These are phyloP conservation scores for Scutellaria baicalensis DNA, from an alignment of 257 asterid species.

Conservation along the genomic window DNA sequence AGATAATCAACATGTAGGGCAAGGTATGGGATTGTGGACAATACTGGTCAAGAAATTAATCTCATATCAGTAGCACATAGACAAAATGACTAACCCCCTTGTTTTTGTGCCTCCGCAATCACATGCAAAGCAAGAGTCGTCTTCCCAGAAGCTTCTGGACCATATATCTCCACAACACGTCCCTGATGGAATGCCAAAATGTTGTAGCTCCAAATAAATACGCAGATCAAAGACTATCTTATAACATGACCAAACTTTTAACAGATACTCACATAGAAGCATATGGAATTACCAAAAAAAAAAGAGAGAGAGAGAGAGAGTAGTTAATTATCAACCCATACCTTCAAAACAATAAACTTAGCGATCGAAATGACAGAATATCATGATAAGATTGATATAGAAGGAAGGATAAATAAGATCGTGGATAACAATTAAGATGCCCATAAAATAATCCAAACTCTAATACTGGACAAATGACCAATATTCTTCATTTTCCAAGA, in stretches of 20 bases:
- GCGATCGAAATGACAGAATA: not conserved
- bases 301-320: not conserved
- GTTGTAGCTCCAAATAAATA: constrained; percentile 4
- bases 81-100: constrained; percentile 60
- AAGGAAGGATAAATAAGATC: not conserved
- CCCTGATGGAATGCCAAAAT: constrained; percentile 43
- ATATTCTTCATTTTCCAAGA: not conserved
- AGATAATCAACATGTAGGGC: not conserved
- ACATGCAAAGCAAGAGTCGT: constrained; percentile 96
- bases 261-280: not conserved
- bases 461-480: not conserved
- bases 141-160: constrained; percentile 97
- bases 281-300: not conserved
- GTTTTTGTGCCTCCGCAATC: constrained; percentile 93
- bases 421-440: not conserved
- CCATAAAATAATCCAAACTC: not conserved
- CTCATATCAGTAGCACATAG: not conserved
- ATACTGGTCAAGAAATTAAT: not conserved
- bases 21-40: not conserved
- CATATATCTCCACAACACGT: constrained; percentile 92
- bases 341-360: not conserved
- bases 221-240: not conserved
- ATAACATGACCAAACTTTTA: not conserved
- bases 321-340: not conserved
- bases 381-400: not conserved